phyloP scores from a whole-genome alignment of 306 rosid species.

The Dryas alaskensis region DNA sequence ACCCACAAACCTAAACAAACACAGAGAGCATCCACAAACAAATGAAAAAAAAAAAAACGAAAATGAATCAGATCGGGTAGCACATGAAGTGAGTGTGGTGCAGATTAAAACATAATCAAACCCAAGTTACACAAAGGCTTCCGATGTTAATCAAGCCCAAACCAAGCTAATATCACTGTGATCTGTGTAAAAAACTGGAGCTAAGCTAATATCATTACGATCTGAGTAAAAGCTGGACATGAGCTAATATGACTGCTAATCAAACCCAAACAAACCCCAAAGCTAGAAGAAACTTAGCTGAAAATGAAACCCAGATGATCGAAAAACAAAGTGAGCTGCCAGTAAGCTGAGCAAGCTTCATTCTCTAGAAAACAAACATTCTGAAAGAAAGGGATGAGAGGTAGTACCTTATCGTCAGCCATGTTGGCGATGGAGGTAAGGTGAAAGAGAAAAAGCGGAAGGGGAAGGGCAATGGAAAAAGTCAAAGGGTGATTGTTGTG shows the following conservation, averaged over 20 bases:
- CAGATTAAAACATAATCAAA: background rate
- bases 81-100: background rate
- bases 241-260: background rate
- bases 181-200: background rate
- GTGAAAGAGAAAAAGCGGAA: background rate
- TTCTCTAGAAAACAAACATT: constrained; percentile 28
- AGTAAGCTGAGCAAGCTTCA: background rate
- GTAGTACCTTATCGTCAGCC: constrained; percentile 89
- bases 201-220: background rate
- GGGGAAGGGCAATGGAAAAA: background rate
- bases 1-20: background rate
- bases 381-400: background rate
- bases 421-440: constrained; percentile 31
- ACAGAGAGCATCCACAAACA: background rate
- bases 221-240: background rate
- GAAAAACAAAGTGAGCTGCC: background rate
- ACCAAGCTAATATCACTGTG: background rate
- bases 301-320: constrained; percentile 11
- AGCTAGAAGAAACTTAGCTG: background rate
- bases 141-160: background rate
- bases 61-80: background rate
- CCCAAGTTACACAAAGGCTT: constrained; percentile 7
- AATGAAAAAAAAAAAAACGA: background rate
- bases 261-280: background rate
- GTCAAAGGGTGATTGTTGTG: background rate